A percentile compares a stretch with the other conserved stretches of the same genome.
phyloP scores from a whole-genome alignment of 1,139 yeast genomes.

The Kurtzmaniella quercitrusa region DNA sequence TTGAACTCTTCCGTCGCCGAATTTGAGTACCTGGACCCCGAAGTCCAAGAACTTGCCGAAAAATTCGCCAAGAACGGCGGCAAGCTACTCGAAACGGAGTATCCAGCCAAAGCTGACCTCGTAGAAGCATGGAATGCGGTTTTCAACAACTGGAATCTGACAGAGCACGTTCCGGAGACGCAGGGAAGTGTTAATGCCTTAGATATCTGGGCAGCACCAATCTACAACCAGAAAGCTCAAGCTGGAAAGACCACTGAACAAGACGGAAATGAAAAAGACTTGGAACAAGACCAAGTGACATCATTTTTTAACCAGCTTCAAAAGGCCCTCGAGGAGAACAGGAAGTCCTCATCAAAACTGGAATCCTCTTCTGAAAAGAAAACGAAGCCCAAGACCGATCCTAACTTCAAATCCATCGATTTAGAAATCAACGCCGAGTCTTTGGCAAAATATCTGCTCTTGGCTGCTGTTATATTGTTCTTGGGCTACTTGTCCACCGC shows the following conservation, averaged over 20 bases:
- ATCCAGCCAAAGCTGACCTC: background rate
- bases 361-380: background rate
- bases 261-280: background rate
- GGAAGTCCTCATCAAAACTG: background rate
- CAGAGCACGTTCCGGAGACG: background rate
- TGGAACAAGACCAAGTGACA: background rate
- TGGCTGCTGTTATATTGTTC: slow-evolving; percentile 2
- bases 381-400: background rate
- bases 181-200: background rate
- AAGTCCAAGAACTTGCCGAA: background rate
- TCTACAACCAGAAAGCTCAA: background rate
- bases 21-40: background rate
- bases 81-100: background rate
- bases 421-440: slow-evolving; percentile 3
- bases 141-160: background rate
- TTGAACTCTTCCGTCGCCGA: background rate
- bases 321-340: background rate
- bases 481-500: slow-evolving; percentile 5
- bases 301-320: background rate
- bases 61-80: background rate
- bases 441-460: slow-evolving; percentile 1
- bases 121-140: background rate
- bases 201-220: background rate
- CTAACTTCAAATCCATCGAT: slow-evolving; percentile 2
- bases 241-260: background rate